Conservation (phyloP, 139 green algal genomes). For the Spirogloea muscicola region DNA sequence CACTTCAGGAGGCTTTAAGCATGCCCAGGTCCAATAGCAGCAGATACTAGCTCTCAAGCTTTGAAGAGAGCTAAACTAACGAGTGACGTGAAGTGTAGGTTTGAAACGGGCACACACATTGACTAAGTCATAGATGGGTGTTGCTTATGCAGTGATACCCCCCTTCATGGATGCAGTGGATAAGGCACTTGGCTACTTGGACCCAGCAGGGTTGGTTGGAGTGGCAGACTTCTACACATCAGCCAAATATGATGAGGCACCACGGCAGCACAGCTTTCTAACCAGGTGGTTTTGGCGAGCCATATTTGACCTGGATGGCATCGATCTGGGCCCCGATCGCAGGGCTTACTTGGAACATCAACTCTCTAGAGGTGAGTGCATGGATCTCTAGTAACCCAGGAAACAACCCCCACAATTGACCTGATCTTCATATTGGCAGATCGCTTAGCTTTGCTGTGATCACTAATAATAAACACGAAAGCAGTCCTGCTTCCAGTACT, state of each 20-base stretch:
- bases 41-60: background rate
- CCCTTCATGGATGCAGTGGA: slow-evolving; percentile 91
- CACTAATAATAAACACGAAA: too few relatives aligned
- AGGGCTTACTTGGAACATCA: slow-evolving; percentile 88
- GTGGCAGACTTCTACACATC: slow-evolving; percentile 91
- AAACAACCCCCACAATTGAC: background rate
- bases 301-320: slow-evolving; percentile 76
- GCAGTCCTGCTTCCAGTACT: too few relatives aligned
- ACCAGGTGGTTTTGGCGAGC: slow-evolving; percentile 93
- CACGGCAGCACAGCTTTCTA: too few relatives aligned
- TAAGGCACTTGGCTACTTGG: slow-evolving; percentile 74
- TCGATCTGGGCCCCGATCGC: slow-evolving; percentile 92
- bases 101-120: background rate
- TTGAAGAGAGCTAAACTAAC: too few relatives aligned
- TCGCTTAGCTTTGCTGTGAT: background rate
- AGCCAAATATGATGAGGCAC: slow-evolving; percentile 77
- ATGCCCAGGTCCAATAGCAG: background rate
- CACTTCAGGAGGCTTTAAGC: background rate
- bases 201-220: slow-evolving; percentile 72
- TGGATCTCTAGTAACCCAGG: background rate
- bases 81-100: too few relatives aligned
- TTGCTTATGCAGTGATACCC: slow-evolving; percentile 81
- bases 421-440: background rate
- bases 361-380: slow-evolving; percentile 20
- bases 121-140: slow-evolving; percentile 16